Evolutionary conservation across 2,329 filamentous ascomycete species (phyloP).

Genomic region (Fusarium multiceps): DNA sequence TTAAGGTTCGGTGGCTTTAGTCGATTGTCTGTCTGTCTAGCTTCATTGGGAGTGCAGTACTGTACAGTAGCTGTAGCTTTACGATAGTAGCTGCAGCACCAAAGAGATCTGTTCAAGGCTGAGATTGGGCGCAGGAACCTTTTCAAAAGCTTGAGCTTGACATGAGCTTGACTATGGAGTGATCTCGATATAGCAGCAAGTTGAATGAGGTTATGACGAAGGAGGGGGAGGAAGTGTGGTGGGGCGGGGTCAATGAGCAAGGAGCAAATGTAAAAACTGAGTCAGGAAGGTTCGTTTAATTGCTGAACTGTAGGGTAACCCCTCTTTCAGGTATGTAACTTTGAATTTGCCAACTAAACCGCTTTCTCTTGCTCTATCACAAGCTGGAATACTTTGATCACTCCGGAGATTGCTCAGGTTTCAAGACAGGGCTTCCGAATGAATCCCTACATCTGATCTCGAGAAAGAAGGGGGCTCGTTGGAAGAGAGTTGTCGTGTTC

Average conservation of each 20-base stretch:
- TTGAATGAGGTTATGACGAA: constrained; percentile 21
- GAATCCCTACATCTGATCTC: background rate
- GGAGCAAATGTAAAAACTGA: constrained; percentile 24
- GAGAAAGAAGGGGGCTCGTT: background rate
- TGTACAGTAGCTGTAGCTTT: background rate
- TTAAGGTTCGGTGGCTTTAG: constrained; percentile 41
- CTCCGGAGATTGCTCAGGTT: background rate
- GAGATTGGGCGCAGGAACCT: background rate
- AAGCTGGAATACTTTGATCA: background rate
- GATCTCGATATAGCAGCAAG: constrained; percentile 26
- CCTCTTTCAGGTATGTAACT: background rate
- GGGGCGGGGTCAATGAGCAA: constrained; percentile 22
- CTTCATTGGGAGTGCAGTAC: background rate
- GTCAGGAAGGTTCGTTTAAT: constrained; percentile 25
- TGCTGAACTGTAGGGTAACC: constrained; percentile 28
- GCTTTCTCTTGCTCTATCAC: too few species aligned
- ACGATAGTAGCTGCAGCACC: background rate
- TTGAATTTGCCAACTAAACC: background rate
- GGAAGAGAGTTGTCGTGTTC: background rate
- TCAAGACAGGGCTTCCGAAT: background rate
- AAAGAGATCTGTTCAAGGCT: constrained; percentile 4
- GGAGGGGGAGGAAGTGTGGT: constrained; percentile 21
- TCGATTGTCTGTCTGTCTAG: background rate
- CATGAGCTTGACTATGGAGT: background rate
- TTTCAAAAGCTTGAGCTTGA: constrained; percentile 7